A percentile compares a stretch with the other conserved stretches of the same genome.
Evolutionary conservation across 2,329 filamentous ascomycete species (phyloP).

Genomic region (Coniella vitis): DNA sequence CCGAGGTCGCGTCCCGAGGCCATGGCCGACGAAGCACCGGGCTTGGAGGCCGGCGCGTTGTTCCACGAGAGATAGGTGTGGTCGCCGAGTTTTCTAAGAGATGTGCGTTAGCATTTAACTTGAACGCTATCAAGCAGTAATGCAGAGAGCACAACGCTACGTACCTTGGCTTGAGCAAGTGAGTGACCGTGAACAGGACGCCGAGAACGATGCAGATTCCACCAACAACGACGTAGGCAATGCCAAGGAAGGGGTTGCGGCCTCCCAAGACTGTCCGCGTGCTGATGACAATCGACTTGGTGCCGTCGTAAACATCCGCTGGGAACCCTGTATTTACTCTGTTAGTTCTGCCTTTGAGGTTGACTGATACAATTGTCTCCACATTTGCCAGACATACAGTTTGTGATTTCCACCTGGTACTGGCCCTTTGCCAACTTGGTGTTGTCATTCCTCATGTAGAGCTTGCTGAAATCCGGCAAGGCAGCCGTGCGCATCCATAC

Average conservation of each 20-base stretch:
- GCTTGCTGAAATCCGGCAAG: constrained; percentile 88
- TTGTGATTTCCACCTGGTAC: constrained; percentile 70
- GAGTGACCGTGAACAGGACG: constrained; percentile 78
- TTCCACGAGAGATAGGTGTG: constrained; percentile 98
- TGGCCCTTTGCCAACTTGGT: constrained; percentile 59
- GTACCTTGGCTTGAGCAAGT: constrained; percentile 89
- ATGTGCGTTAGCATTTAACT: constrained; percentile 8
- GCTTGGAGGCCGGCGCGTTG: constrained; percentile 40
- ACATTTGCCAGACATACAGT: constrained; percentile 53
- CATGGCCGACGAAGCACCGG: constrained; percentile 35
- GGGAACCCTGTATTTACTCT: constrained; percentile 60
- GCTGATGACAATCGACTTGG: constrained; percentile 82
- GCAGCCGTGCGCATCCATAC: constrained; percentile 99
- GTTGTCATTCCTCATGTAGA: constrained; percentile 76
- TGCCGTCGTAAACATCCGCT: constrained; percentile 71
- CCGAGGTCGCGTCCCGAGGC: constrained; percentile 52
- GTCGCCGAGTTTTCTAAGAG: constrained; percentile 81
- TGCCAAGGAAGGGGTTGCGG: constrained; percentile 91
- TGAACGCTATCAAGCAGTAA: background rate
- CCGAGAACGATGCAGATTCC: constrained; percentile 89
- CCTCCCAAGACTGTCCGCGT: constrained; percentile 91
- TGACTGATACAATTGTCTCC: too few species aligned
- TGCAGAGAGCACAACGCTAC: constrained; percentile 29
- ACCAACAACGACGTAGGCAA: constrained; percentile 90
- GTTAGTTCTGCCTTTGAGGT: too few species aligned